A percentile compares a stretch with the other conserved stretches of the same genome.
Conservation (phyloP, 805 yeast species). For the Candida oleophila region DNA sequence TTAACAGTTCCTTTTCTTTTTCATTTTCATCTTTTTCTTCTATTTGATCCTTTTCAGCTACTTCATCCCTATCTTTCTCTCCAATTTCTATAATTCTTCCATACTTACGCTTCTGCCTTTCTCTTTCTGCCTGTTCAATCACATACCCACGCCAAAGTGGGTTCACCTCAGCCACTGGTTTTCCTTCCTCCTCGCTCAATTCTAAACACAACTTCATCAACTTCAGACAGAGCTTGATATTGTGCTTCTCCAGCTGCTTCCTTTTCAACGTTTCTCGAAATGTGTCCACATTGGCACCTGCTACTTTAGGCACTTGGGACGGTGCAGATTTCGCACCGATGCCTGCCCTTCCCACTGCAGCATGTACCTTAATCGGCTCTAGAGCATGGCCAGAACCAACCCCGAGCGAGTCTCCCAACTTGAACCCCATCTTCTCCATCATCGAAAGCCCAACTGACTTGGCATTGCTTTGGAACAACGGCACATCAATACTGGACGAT, state of each 20-base stretch:
- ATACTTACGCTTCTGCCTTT: conserved; percentile 1
- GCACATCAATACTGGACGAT: conserved; percentile 4
- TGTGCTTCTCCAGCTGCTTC: conserved; percentile 10
- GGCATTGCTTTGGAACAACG: conserved; percentile 7
- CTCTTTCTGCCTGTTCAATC: conserved; percentile 2
- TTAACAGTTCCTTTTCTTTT: conserved; percentile 6
- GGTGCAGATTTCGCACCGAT: conserved; percentile 15
- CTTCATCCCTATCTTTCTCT: neutral
- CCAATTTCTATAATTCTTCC: neutral
- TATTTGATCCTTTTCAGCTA: conserved; percentile 5
- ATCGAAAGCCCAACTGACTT: conserved; percentile 48
- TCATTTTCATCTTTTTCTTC: conserved; percentile 25
- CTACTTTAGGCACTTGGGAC: neutral
- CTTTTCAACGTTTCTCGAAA: conserved; percentile 13
- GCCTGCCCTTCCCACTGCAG: conserved; percentile 17
- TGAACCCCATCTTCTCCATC: conserved; percentile 62
- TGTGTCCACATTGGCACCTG: conserved; percentile 12
- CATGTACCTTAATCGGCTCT: conserved; percentile 30
- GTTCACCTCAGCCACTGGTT: conserved; percentile 21
- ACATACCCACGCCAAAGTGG: conserved; percentile 42
- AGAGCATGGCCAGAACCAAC: conserved; percentile 6
- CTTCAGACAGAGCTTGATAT: conserved; percentile 16
- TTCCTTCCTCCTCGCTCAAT: conserved; percentile 36
- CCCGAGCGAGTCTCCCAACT: conserved; percentile 48
- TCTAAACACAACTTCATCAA: conserved; percentile 45